Conservation (phyloP, 139 green algal genomes). For the Chlamydomonas sphaeroides region DNA sequence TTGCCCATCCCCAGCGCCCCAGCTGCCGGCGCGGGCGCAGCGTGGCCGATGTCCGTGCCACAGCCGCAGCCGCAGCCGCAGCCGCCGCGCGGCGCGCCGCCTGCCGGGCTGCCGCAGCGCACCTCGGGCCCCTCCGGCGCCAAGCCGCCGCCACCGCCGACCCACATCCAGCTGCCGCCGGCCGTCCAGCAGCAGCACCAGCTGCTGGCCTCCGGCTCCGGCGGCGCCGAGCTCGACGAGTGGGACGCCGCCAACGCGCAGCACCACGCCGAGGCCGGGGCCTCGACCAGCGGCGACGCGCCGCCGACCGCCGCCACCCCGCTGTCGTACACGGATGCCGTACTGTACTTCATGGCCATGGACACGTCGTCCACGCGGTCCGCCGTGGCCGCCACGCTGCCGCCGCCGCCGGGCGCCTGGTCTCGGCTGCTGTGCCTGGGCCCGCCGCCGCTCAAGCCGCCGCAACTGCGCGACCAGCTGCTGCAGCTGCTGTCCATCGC, state of each 20-base stretch:
- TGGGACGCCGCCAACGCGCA: slow-evolving; percentile 48
- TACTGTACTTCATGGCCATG: slow-evolving; percentile 23
- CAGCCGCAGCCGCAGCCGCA: too few species aligned
- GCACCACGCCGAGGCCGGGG: background rate
- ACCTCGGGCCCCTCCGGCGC: too few species aligned
- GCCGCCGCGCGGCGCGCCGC: too few species aligned
- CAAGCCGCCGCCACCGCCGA: too few species aligned
- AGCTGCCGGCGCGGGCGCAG: too few species aligned
- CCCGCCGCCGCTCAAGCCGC: slow-evolving; percentile 17
- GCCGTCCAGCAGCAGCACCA: too few species aligned
- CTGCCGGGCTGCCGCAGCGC: too few species aligned
- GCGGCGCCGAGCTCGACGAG: slow-evolving; percentile 38
- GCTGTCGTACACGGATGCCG: slow-evolving; percentile 1
- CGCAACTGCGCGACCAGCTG: slow-evolving; percentile 37
- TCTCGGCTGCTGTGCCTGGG: slow-evolving; percentile 50
- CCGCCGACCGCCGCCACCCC: background rate
- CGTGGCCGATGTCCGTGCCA: too few species aligned
- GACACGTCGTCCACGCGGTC: background rate
- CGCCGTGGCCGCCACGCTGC: background rate
- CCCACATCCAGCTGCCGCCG: too few species aligned
- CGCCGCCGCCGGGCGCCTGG: slow-evolving; percentile 31
- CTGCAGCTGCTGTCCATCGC: slow-evolving; percentile 52
- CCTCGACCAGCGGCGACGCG: background rate
- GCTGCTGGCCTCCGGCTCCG: background rate
- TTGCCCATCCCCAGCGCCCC: too few species aligned